Base-by-base conservation (phyloP, 352 stramenopile species). In the Elongisporangium anandrum region DNA sequence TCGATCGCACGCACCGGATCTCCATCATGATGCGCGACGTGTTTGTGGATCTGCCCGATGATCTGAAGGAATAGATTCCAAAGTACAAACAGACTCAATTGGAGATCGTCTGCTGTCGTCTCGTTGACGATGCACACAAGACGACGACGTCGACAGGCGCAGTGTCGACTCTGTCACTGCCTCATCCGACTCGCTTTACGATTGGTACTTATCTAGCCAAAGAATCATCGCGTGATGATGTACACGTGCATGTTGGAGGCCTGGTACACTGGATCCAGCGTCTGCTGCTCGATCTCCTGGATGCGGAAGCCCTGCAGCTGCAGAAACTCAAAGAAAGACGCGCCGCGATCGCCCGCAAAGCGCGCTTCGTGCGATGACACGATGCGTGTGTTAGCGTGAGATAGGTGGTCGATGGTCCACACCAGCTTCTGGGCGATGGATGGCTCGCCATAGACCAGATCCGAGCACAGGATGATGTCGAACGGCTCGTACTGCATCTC, bases 21-120 rank as follows among this genome's bases (percentile, higher is more conserved):
- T 94, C 84, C n/a, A 85, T 94, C 57, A 90, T 94, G 84, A 59
- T 90, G 57, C 84, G 84, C 45, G 84, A 91, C 57, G 72, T 88
- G 26, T 86, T 86, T 54, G 64, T 70, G 29, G 29, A 41, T 41
- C 29, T 41, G 29, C 29, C 29, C 1, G 29, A 41, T 8, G 29
- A 41, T 8, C 6, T 41, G 29, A 41, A 41, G 29, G 5, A 41
- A 8, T 41, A 41, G 7, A 34, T 34, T 7, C 24, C 24, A 34
- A 41, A 41, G 29, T n/a, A 41, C 29, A 41, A 41, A 41, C 29
- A 41, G 29, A 41, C 13, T 41, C 29, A 41, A 41, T 15, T 8
- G 29, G 29, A 41, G 29, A 15, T 8, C 9, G 29, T 15, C 29
- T 41, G 24, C 24, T n/a, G n/a, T n/a, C n/a, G n/a, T n/a, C n/a